Evolutionary conservation across 768 basidiomycete species (phyloP).

Genomic region (Coprinopsis sp.): DNA sequence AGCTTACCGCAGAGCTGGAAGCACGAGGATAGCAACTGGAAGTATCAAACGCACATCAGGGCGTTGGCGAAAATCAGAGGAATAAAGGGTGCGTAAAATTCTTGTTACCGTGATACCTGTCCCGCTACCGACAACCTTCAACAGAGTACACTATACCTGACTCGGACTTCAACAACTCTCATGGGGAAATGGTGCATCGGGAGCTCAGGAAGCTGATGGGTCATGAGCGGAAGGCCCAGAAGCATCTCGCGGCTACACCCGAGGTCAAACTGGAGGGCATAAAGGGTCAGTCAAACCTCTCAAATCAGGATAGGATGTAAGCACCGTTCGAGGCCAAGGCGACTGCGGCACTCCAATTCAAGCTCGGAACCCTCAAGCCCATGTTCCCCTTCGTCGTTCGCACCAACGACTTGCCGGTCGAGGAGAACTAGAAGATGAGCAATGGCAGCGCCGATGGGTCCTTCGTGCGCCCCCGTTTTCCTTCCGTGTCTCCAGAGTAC

Average conservation of each 20-base stretch:
- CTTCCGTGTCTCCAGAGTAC: constrained; percentile 52
- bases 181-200: too few relatives aligned
- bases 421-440: constrained; percentile 36
- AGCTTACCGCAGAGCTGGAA: too few relatives aligned
- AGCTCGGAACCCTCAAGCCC: constrained; percentile 37
- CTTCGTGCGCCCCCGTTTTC: constrained; percentile 47
- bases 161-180: too few relatives aligned
- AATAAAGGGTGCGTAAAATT: too few relatives aligned
- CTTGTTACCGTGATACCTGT: too few relatives aligned
- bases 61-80: too few relatives aligned
- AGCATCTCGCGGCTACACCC: constrained; percentile 60
- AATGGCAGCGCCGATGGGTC: constrained; percentile 28
- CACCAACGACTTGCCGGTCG: neutral
- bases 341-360: neutral
- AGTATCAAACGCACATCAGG: too few relatives aligned
- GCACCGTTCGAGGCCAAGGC: neutral
- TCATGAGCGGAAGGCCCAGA: too few relatives aligned
- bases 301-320: neutral
- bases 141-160: too few relatives aligned
- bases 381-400: constrained; percentile 33
- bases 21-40: too few relatives aligned
- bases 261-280: constrained; percentile 47
- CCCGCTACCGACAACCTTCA: too few relatives aligned
- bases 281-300: constrained; percentile 40
- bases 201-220: too few relatives aligned